Conservation (phyloP, 306 rosid species). For the Rosa persica region DNA sequence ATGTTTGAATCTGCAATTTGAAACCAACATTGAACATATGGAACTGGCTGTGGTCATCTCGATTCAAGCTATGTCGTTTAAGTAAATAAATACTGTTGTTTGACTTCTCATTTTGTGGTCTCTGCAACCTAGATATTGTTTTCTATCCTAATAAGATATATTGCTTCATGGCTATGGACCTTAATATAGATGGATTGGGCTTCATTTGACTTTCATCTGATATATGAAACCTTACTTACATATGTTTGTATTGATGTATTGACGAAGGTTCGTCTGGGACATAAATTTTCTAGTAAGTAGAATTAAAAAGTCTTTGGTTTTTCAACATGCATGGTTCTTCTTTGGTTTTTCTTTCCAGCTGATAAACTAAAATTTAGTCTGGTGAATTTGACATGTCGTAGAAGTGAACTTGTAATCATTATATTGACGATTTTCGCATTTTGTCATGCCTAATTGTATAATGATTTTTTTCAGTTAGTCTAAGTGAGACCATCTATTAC, state of each 20-base stretch:
- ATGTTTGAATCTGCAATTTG: slow-evolving; percentile 11
- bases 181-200: too few relatives aligned
- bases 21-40: neutral
- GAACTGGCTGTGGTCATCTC: neutral
- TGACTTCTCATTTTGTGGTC: neutral
- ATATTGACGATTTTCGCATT: neutral
- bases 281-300: neutral
- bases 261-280: neutral
- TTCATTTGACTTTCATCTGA: too few relatives aligned
- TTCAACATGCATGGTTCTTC: neutral
- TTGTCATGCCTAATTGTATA: neutral
- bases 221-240: neutral
- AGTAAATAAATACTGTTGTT: neutral
- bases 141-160: neutral
- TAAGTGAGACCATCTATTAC: neutral
- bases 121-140: slow-evolving; percentile 7
- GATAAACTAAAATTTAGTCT: slow-evolving; percentile 2
- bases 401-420: neutral
- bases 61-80: slow-evolving; percentile 6
- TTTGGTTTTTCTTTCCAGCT: neutral
- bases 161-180: neutral
- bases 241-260: neutral
- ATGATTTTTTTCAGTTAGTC: neutral
- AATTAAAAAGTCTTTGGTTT: neutral
- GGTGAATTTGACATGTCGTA: slow-evolving; percentile 5